These are phyloP conservation scores for Suillus plorans DNA, from an alignment of 768 basidiomycete genomes.

Conservation along the genomic window DNA sequence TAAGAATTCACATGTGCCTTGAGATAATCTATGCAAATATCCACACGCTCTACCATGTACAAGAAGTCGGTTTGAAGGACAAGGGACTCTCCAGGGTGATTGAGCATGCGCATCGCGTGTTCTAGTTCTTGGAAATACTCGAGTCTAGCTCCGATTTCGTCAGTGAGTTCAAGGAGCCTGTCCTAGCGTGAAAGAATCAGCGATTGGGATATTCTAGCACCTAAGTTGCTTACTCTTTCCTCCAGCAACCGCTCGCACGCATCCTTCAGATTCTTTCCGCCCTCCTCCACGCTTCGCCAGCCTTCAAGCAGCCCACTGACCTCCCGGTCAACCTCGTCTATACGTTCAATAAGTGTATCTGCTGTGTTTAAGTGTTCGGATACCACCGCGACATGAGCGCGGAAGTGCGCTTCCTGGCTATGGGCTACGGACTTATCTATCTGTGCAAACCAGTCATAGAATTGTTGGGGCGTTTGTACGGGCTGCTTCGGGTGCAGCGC, in stretches of 20 bases:
- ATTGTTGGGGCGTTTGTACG: constrained; percentile 90
- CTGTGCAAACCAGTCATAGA: constrained; percentile 94
- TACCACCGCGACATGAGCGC: constrained; percentile 78
- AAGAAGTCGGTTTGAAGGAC: constrained; percentile 91
- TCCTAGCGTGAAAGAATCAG: constrained; percentile 48
- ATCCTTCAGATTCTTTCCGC: constrained; percentile 87
- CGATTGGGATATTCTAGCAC: background rate
- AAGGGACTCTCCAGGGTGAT: constrained; percentile 88
- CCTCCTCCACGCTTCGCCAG: constrained; percentile 87
- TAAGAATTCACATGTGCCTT: constrained; percentile 68
- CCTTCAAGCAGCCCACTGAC: constrained; percentile 81
- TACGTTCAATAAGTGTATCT: constrained; percentile 66
- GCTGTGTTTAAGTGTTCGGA: constrained; percentile 76
- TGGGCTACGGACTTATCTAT: constrained; percentile 90
- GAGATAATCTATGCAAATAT: constrained; percentile 91
- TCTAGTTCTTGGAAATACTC: constrained; percentile 97
- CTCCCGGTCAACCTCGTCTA: constrained; percentile 71
- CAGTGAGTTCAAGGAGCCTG: constrained; percentile 70
- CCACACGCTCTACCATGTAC: constrained; percentile 94
- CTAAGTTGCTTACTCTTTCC: constrained; percentile 66
- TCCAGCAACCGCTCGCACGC: constrained; percentile 89
- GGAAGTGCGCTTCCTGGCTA: constrained; percentile 91
- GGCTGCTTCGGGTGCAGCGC: constrained; percentile 73
- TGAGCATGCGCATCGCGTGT: constrained; percentile 88
- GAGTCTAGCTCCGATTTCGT: constrained; percentile 77